Evolutionary conservation across 1,284 basidiomycete genomes (phyloP).

Genomic region (Peniophora sp.): DNA sequence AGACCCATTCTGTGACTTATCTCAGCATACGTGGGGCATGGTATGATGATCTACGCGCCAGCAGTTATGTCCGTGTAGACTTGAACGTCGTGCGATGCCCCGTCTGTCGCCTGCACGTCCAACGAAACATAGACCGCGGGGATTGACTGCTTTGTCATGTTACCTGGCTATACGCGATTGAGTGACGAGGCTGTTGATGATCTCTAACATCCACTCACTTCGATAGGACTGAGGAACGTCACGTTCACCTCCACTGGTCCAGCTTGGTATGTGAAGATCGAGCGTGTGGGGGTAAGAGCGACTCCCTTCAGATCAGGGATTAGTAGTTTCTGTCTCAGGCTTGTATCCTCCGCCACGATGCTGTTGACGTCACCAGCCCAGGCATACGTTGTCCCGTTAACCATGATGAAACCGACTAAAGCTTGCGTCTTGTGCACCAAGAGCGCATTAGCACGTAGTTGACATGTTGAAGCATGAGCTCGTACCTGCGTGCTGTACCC

Average conservation of each 20-base stretch:
- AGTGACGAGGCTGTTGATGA: not conserved
- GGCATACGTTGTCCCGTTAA: not conserved
- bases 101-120: constrained; percentile 8
- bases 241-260: constrained; percentile 7
- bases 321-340: not conserved
- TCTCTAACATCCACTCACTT: constrained; percentile 5
- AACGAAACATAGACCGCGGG: constrained; percentile 13
- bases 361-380: not conserved
- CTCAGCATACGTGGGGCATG: not conserved
- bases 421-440: too few relatives aligned
- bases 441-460: too few relatives aligned
- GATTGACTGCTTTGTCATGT: constrained; percentile 11
- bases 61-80: constrained; percentile 10
- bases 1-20: not conserved
- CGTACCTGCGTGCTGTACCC: too few relatives aligned
- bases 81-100: constrained; percentile 8
- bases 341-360: not conserved
- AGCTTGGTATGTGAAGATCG: constrained; percentile 8
- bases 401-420: not conserved
- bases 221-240: constrained; percentile 12
- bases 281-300: constrained; percentile 9
- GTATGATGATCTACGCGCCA: constrained; percentile 5
- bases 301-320: not conserved
- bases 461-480: too few relatives aligned
- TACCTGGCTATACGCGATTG: not conserved